Evolutionary conservation across 352 stramenopile genomes (phyloP), one percentile per base, ranked within the genome.

Genomic region (Phytophthora gonapodyides): DNA sequence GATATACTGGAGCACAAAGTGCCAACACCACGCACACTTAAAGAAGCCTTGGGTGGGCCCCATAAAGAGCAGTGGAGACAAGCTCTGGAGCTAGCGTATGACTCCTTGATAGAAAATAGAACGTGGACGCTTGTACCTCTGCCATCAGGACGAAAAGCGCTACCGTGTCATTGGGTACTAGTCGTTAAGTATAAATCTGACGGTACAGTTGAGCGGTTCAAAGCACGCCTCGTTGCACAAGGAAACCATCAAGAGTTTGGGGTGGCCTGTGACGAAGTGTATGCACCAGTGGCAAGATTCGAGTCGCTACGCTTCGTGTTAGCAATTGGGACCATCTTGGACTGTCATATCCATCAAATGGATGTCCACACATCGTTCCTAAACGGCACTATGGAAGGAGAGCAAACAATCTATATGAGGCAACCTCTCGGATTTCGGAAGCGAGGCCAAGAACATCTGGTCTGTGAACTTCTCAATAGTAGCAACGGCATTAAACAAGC

Each of bases 401-500:
- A 67, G 16, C 49, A 61, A n/a, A 49, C 43, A 7, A 61, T 61
- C 31, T 61, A 51, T 44, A 64, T 64, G 57, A 46, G 37, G 38
- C 46, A 64, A 57, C 37, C 57, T 5, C 27, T 41, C n/a, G 6
- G 49, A 2, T 57, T 64, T 43, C 24, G 9, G 46, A 57, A 64
- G 47, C 21, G 57, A 64, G 57, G 31, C 19, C 38, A 57, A 38
- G 46, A 2, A 64, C 43, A 30, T 30, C 19, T 57, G 56, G 38
- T 57, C 46, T 64, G 56, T 64, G 56, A 64, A 43, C 57, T 59
- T 59, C 40, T 30, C 4, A 64, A 58, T 17, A 55, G 38, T 31
- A 64, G 54, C 0, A 58, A 52, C 24, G 56, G 38, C 27, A 35
- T 57, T 3, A 64, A 57, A 15, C 46, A 57, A 57, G 57, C 46